These are phyloP conservation scores for Zygotorulaspora sp. DNA, from an alignment of 805 yeast species.

Conservation along the genomic window DNA sequence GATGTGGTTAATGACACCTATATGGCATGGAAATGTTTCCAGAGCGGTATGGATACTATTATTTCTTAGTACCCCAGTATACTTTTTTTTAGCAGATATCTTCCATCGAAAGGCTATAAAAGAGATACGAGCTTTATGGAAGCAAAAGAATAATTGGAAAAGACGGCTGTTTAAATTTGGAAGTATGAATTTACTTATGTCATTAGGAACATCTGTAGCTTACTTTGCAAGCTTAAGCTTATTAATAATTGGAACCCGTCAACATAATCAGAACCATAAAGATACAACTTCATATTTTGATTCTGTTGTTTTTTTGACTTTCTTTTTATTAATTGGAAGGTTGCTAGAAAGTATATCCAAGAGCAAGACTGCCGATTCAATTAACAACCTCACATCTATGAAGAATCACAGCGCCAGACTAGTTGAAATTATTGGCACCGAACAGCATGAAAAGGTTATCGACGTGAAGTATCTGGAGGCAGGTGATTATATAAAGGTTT, in stretches of 20 bases:
- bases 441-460: slow-evolving; percentile 33
- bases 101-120: slow-evolving; percentile 64
- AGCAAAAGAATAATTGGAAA: slow-evolving; percentile 48
- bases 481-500: slow-evolving; percentile 46
- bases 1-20: slow-evolving; percentile 54
- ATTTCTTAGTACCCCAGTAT: slow-evolving; percentile 64
- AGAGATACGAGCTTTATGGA: slow-evolving; percentile 57
- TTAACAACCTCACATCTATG: slow-evolving; percentile 48
- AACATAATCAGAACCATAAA: slow-evolving; percentile 26
- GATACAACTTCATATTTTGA: slow-evolving; percentile 68
- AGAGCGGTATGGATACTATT: slow-evolving; percentile 64
- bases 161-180: slow-evolving; percentile 65
- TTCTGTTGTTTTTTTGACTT: slow-evolving; percentile 70
- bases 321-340: slow-evolving; percentile 68
- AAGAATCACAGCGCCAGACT: slow-evolving; percentile 49
- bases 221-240: slow-evolving; percentile 63
- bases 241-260: slow-evolving; percentile 42
- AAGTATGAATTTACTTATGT: slow-evolving; percentile 71
- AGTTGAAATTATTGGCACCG: slow-evolving; percentile 16
- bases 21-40: slow-evolving; percentile 59
- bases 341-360: slow-evolving; percentile 64
- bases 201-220: slow-evolving; percentile 67
- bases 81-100: slow-evolving; percentile 67
- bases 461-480: slow-evolving; percentile 46
- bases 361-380: slow-evolving; percentile 61